phyloP scores from a whole-genome alignment of 1,139 yeast species.

The Pichia norvegensis region DNA sequence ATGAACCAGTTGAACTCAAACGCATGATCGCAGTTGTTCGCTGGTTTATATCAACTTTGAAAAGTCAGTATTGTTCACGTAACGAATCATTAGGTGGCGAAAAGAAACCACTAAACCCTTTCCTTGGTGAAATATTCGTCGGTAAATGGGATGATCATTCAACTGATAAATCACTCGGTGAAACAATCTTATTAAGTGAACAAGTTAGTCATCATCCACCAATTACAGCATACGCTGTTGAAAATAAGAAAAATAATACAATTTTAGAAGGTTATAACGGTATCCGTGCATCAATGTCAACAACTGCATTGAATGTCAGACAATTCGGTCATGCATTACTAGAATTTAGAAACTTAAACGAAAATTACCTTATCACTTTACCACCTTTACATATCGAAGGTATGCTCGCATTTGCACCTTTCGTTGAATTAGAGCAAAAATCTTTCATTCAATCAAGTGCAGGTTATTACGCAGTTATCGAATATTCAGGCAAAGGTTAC shows the following conservation, averaged over 20 bases:
- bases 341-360: conserved; percentile 49
- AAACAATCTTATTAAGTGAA: conserved; percentile 70
- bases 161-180: conserved; percentile 44
- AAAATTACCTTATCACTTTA: conserved; percentile 71
- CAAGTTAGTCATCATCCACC: conserved; percentile 98
- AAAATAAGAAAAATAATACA: conserved; percentile 62
- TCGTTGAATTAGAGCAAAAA: conserved; percentile 74
- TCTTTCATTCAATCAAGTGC: conserved; percentile 73
- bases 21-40: conserved; percentile 75
- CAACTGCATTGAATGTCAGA: conserved; percentile 73
- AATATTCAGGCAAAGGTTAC: conserved; percentile 88
- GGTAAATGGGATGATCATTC: conserved; percentile 69
- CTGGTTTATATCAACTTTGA: conserved; percentile 87
- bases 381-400: conserved; percentile 98
- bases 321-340: conserved; percentile 88
- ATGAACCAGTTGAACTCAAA: conserved; percentile 36
- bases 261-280: conserved; percentile 83
- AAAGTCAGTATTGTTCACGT: conserved; percentile 90
- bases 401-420: conserved; percentile 79
- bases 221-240: conserved; percentile 76
- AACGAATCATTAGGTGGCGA: conserved; percentile 87
- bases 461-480: conserved; percentile 69
- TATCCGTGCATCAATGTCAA: conserved; percentile 72
- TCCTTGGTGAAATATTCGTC: conserved; percentile 84
- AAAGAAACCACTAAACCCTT: conserved; percentile 93